Conservation (phyloP, 495 filamentous ascomycete species). For the Bacidia rubella region DNA sequence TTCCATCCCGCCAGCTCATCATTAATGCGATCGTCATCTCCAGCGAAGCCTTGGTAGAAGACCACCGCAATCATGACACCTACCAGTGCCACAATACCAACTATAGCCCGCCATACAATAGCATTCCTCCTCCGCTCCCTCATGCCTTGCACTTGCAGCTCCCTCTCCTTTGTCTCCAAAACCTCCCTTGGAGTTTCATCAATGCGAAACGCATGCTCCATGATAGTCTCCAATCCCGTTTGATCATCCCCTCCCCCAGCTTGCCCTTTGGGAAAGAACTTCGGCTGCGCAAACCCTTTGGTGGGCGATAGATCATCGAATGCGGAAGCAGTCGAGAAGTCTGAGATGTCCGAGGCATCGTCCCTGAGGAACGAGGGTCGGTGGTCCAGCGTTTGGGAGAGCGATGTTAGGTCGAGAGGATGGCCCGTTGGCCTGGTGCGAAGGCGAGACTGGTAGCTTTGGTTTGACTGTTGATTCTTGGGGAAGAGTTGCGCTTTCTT, state of each 20-base stretch:
- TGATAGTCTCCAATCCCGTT: constrained; percentile 35
- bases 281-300: constrained; percentile 32
- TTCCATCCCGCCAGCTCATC: background rate
- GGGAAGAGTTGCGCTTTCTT: constrained; percentile 35
- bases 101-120: constrained; percentile 9
- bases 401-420: constrained; percentile 23
- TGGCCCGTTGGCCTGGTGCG: constrained; percentile 3
- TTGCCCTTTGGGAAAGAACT: constrained; percentile 36
- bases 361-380: constrained; percentile 17
- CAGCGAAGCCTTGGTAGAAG: constrained; percentile 9
- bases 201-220: constrained; percentile 31
- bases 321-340: background rate
- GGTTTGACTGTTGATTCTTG: constrained; percentile 4
- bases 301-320: constrained; percentile 8
- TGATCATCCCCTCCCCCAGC: constrained; percentile 21
- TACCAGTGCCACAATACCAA: constrained; percentile 17
- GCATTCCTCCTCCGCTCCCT: background rate
- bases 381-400: constrained; percentile 29
- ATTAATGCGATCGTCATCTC: background rate
- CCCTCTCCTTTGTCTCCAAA: constrained; percentile 13
- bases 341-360: background rate
- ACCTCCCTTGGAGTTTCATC: constrained; percentile 27
- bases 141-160: background rate
- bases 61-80: constrained; percentile 23
- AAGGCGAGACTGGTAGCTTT: background rate